Evolutionary conservation across 306 rosid species (phyloP).

Genomic region (Trifolium repens): DNA sequence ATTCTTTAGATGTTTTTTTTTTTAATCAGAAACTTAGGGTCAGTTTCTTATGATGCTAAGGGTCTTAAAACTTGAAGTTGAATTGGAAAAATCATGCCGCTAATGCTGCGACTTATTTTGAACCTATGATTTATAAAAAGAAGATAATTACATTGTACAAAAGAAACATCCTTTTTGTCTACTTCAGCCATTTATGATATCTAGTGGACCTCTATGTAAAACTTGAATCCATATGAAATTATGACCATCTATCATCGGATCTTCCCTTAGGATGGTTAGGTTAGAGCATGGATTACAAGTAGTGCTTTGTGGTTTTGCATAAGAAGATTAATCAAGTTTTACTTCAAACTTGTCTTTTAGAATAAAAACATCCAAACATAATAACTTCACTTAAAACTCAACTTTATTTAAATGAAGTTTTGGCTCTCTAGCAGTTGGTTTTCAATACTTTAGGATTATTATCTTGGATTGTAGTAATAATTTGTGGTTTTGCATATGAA

Average conservation of each 20-base stretch:
- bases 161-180: neutral
- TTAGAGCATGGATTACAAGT: neutral
- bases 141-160: conserved; percentile 9
- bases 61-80: conserved; percentile 6
- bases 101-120: conserved; percentile 19
- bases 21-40: conserved; percentile 7
- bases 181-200: neutral
- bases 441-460: conserved; percentile 16
- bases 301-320: neutral
- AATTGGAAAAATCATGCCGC: conserved; percentile 6
- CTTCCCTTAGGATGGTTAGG: conserved; percentile 3
- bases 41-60: conserved; percentile 19
- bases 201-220: neutral
- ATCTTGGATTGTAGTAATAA: neutral
- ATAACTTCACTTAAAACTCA: conserved; percentile 2
- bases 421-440: conserved; percentile 13
- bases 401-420: neutral
- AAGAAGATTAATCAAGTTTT: neutral
- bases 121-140: conserved; percentile 19
- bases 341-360: neutral
- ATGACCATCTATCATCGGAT: neutral
- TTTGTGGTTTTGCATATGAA: conserved; percentile 12
- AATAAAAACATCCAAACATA: neutral
- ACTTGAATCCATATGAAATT: neutral
- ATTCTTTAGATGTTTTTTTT: conserved; percentile 26